Evolutionary conservation across 768 basidiomycete species (phyloP).

Genomic region (Termitomyces sp.): DNA sequence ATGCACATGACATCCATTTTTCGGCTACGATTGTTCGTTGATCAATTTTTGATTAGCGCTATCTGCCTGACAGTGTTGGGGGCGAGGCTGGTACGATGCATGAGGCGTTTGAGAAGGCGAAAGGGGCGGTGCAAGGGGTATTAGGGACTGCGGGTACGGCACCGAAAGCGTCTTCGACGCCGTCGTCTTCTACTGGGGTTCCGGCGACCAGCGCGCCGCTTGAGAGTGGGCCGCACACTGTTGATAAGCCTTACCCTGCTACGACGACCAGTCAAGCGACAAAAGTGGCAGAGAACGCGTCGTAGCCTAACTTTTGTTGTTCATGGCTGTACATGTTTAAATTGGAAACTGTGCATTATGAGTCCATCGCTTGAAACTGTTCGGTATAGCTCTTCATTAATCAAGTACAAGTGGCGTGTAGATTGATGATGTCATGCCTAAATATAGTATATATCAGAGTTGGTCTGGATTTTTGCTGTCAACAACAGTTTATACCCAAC

Average conservation of each 20-base stretch:
- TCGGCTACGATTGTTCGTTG: neutral
- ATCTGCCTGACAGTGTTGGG: slow-evolving; percentile 22
- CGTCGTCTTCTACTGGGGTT: slow-evolving; percentile 18
- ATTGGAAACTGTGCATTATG: too few species aligned
- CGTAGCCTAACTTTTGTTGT: neutral
- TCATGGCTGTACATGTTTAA: too few species aligned
- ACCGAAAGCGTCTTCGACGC: neutral
- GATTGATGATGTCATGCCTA: slow-evolving; percentile 5
- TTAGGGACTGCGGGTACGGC: slow-evolving; percentile 17
- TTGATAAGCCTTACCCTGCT: neutral
- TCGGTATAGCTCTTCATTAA: too few species aligned
- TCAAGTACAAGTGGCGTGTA: neutral
- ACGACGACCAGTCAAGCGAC: neutral
- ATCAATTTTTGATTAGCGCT: slow-evolving; percentile 14
- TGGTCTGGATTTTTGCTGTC: neutral
- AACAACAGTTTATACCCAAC: slow-evolving; percentile 6
- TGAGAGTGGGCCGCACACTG: slow-evolving; percentile 31
- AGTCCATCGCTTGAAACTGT: too few species aligned
- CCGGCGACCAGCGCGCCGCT: slow-evolving; percentile 34
- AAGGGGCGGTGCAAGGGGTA: slow-evolving; percentile 26
- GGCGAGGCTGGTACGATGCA: slow-evolving; percentile 19
- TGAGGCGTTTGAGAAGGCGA: slow-evolving; percentile 29
- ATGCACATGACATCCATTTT: neutral
- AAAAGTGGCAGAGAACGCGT: slow-evolving; percentile 5
- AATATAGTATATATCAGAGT: neutral